Conservation (phyloP, 768 basidiomycete species). For the Suillus subluteus region DNA sequence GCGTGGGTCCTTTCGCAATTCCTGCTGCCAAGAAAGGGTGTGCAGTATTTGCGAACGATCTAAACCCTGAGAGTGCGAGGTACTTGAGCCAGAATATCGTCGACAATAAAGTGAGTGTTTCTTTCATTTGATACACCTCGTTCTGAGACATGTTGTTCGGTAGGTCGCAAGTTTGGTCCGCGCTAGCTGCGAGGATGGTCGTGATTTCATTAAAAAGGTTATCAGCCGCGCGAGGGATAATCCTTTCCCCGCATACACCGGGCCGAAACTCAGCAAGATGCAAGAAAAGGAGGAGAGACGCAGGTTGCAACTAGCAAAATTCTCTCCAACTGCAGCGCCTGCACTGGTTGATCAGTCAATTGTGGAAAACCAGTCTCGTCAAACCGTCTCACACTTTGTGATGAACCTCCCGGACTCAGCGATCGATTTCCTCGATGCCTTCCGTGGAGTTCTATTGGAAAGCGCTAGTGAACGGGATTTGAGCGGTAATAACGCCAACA, state of each 20-base stretch:
- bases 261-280: conserved; percentile 39
- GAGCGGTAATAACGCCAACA: conserved; percentile 47
- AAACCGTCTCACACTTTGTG: conserved; percentile 82
- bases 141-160: conserved; percentile 12
- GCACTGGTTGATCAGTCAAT: conserved; percentile 12
- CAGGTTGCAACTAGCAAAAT: conserved; percentile 20
- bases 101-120: conserved; percentile 70
- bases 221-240: conserved; percentile 55
- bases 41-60: conserved; percentile 88
- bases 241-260: conserved; percentile 66
- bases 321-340: conserved; percentile 5
- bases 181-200: conserved; percentile 82
- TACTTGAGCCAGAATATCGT: conserved; percentile 74
- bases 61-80: conserved; percentile 87
- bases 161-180: conserved; percentile 72
- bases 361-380: conserved; percentile 40
- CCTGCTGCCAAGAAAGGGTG: conserved; percentile 93
- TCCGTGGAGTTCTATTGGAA: conserved; percentile 63
- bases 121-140: background rate
- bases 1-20: conserved; percentile 94
- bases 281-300: conserved; percentile 51
- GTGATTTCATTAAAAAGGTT: conserved; percentile 75
- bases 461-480: conserved; percentile 44
- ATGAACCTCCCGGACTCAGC: conserved; percentile 98
- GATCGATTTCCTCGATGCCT: conserved; percentile 87